These are phyloP conservation scores for Candida glaebosa DNA, from an alignment of 805 yeast species.

Conservation along the genomic window DNA sequence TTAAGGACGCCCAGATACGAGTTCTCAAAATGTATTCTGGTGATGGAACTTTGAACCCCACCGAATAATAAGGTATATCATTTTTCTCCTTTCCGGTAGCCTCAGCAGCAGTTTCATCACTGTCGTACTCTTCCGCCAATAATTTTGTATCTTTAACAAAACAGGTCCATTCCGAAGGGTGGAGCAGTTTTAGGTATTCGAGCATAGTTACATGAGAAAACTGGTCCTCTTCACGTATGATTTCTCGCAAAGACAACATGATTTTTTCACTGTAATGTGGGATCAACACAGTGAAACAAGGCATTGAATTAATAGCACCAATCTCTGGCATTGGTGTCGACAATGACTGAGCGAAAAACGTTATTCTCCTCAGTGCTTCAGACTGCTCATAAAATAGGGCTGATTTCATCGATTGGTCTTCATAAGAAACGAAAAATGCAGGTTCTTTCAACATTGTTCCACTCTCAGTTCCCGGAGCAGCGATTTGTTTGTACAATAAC, in stretches of 20 bases:
- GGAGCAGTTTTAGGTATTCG: slow-evolving; percentile 91
- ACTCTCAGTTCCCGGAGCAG: slow-evolving; percentile 31
- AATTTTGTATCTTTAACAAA: slow-evolving; percentile 95
- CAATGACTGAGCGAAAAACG: slow-evolving; percentile 86
- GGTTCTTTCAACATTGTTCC: slow-evolving; percentile 61
- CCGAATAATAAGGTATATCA: slow-evolving; percentile 90
- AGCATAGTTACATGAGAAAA: slow-evolving; percentile 90
- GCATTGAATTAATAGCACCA: slow-evolving; percentile 63
- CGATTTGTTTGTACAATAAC: slow-evolving; percentile 54
- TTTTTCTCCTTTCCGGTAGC: slow-evolving; percentile 47
- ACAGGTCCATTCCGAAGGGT: slow-evolving; percentile 97
- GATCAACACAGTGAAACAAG: slow-evolving; percentile 81
- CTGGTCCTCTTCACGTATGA: slow-evolving; percentile 95
- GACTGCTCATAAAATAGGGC: slow-evolving; percentile 58
- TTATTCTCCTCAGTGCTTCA: slow-evolving; percentile 79
- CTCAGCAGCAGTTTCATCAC: slow-evolving; percentile 16
- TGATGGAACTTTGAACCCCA: slow-evolving; percentile 96
- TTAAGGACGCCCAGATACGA: slow-evolving; percentile 96
- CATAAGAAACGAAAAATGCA: slow-evolving; percentile 74
- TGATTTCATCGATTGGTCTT: slow-evolving; percentile 63
- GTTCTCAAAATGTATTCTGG: slow-evolving; percentile 96
- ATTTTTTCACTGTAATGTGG: slow-evolving; percentile 98
- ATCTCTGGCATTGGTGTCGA: slow-evolving; percentile 84
- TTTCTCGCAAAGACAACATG: slow-evolving; percentile 86
- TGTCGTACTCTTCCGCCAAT: slow-evolving; percentile 88